phyloP scores from a whole-genome alignment of 768 basidiomycete genomes.

The Thelephora ganbajun region DNA sequence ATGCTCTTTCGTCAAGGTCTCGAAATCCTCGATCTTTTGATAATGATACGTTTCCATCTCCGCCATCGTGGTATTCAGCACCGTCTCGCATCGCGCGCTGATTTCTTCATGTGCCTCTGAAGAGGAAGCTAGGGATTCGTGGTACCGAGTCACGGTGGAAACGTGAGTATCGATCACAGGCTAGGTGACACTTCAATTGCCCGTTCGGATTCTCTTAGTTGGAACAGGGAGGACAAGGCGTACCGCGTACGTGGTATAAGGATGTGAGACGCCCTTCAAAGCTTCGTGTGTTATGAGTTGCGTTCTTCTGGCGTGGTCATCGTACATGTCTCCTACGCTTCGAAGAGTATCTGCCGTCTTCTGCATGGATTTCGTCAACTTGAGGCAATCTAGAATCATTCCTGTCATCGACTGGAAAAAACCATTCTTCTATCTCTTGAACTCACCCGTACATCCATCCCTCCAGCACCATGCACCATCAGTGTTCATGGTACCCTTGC shows the following conservation, averaged over 20 bases:
- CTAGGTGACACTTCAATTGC: slow-evolving; percentile 19
- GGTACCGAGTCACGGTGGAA: slow-evolving; percentile 53
- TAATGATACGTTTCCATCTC: slow-evolving; percentile 73
- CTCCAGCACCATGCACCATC: slow-evolving; percentile 84
- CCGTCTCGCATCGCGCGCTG: slow-evolving; percentile 71
- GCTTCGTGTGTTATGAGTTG: slow-evolving; percentile 65
- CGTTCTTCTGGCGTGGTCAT: slow-evolving; percentile 62
- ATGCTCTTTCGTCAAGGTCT: slow-evolving; percentile 42
- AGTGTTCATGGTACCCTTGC: slow-evolving; percentile 48
- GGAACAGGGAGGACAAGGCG: slow-evolving; percentile 3
- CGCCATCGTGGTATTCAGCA: slow-evolving; percentile 78
- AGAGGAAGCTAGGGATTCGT: slow-evolving; percentile 25
- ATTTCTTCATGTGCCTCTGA: slow-evolving; percentile 38
- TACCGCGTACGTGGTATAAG: slow-evolving; percentile 58
- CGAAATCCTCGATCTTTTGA: slow-evolving; percentile 63
- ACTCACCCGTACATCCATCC: slow-evolving; percentile 54
- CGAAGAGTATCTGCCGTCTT: slow-evolving; percentile 62
- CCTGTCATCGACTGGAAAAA: neutral
- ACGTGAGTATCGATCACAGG: slow-evolving; percentile 64
- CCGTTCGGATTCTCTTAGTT: neutral
- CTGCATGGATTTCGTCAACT: slow-evolving; percentile 65
- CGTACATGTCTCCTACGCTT: slow-evolving; percentile 64
- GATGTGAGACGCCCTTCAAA: slow-evolving; percentile 65
- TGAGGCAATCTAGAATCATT: slow-evolving; percentile 45
- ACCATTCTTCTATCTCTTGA: no score